Base-by-base conservation (phyloP, 2,329 filamentous ascomycete genomes). In the Paecilomyces dactylethromorphus region DNA sequence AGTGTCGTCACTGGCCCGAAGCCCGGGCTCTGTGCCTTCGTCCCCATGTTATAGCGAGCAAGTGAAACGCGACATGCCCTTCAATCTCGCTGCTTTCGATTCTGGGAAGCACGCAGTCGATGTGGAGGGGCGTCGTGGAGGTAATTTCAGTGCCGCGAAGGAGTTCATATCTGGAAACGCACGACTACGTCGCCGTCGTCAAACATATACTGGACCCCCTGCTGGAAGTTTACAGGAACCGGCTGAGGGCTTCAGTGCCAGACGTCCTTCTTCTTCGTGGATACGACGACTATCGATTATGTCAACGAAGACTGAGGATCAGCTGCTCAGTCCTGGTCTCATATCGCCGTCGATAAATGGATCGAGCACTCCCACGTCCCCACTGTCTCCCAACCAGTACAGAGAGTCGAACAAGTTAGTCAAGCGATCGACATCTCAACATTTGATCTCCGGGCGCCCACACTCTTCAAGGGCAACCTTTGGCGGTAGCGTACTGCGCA, bases 331-430 rank as follows among this genome's bases (percentile, higher is more conserved):
- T 57, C 79, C 81, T 55, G 78, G 77, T 35, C 81, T 82, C 2
- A 70, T 75, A 39, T 83, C 83, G 6, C 78, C 82, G 15, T 81
- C 81, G 5, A 71, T 83, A 56, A 82, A 81, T 72, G 79, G 78
- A 57, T 83, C 82, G 24, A 79, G 76, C 21, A 80, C 78, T 52
- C 81, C 82, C 56, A 79, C 82, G 49, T 66, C 81, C 58, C 66
- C 70, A 49, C 66, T 64, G 52, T 64, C 69, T 22, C 62, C 69
- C 32, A 66, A 66, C 58, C 65, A 67, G 58, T 68, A 68, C 60
- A 69, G 71, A 63, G 61, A 63, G 24, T 82, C 81, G 24, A 87
- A 87, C 73, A 87, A 85, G 71, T 77, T 87, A 8, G 82, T 87
- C 56, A 88, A 87, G 72, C 81, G 85, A 50, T 79, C 82, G 4